Base-by-base conservation (phyloP, 345 rosid genomes). In the Rhizophora apiculata region DNA sequence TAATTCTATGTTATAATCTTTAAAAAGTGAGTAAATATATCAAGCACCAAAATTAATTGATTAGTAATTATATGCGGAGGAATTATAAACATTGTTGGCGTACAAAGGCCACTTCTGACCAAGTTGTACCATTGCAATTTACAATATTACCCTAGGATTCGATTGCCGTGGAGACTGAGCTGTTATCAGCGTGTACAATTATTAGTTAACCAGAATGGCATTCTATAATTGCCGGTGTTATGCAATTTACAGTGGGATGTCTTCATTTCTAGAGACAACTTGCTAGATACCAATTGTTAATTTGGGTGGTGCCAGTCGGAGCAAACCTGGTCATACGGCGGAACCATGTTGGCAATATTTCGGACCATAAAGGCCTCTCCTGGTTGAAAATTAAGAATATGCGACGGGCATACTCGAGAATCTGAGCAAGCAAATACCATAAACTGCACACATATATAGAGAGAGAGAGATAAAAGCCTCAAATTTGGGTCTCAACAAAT, bases 401-500 rank as follows among this genome's bases (percentile, higher is more conserved):
- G 97, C 13, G 98, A 92, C 1, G 99, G 99, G 77, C 97, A 89
- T 29, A 95, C 98, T 59, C 99, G 80, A 15, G 98, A 95, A 79
- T 95, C 99, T 56, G 99, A 90, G 89, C 98, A 95, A 21, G 99
- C 99, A 71, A 95, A 92, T 48, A 95, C 96, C 86, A 95, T 0
- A 84, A 87, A 95, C 99, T 92, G 88, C 85, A 78, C 15, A 53
- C 13, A 68, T 6, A 74, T 34, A 5, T 0, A 31, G 4, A 31
- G 6, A 34, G 1, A 1, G 8, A 55, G n/a, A 6, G 9, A 3
- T 19, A 11, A 6, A 6, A 19, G 4, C 31, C 60, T n/a, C 24
- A 21, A 30, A 8, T 21, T 46, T 18, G 29, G 19, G 26, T 16
- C n/a, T 27, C 65, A 29, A 9, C 36, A 4, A 13, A 24, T 26